Evolutionary conservation across 2,329 filamentous ascomycete genomes (phyloP).

Genomic region (Ophiostoma quercus): DNA sequence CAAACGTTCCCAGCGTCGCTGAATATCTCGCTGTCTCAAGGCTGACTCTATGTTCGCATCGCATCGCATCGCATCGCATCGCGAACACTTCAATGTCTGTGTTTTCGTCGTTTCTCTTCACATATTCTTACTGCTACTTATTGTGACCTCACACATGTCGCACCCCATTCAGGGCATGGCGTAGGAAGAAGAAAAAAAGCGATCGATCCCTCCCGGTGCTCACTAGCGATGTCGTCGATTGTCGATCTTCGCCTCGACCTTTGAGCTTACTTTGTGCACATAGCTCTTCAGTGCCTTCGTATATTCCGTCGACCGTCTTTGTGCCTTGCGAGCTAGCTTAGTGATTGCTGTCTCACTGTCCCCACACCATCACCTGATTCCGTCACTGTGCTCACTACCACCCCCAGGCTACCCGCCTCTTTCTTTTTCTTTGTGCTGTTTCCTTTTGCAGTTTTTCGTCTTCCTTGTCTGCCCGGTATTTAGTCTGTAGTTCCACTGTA

Average conservation of each 20-base stretch:
- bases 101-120: background rate
- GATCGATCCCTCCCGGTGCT: background rate
- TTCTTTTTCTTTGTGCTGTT: background rate
- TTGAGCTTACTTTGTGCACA: background rate
- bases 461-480: slow-evolving; percentile 10
- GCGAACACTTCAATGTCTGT: background rate
- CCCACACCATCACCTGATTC: slow-evolving; percentile 8
- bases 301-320: background rate
- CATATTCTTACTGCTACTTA: background rate
- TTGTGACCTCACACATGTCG: background rate
- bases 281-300: no score
- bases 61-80: background rate
- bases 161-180: background rate
- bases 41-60: no score
- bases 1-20: background rate
- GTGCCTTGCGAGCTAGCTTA: slow-evolving; percentile 1
- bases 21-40: background rate
- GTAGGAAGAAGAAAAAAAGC: background rate
- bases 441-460: background rate
- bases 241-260: background rate
- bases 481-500: background rate
- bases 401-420: background rate
- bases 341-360: background rate
- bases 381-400: background rate
- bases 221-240: background rate